Base-by-base conservation (phyloP, 768 basidiomycete genomes). In the Russula sp. region DNA sequence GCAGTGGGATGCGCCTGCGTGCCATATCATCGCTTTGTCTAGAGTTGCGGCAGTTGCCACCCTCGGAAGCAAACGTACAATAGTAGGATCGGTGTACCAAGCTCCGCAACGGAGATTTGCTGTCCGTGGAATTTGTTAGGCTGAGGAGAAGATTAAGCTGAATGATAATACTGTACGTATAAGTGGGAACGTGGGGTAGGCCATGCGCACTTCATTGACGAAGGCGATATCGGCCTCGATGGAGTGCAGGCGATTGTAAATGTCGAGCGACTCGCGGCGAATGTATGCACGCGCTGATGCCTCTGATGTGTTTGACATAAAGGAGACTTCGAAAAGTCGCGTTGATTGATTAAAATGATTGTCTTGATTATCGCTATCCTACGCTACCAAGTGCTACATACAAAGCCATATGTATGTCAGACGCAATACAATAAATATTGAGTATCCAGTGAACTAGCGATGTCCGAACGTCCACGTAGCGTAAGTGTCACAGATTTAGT, bases 31-130 rank as follows among this genome's bases (percentile, higher is more conserved):
- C 57, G 39, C 6, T 45, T n/a, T 45, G 18, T 50, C 40, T 55
- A 64, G 48, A 34, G 57, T 51, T 27, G 22, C 22, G 22, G 22
- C 22, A 27, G 22, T 27, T 58, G 62, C 59, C 35, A 55, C 57
- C 37, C 34, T 13, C n/a, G 9, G 32, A 45, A n/a, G 39, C 14
- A 55, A 40, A 68, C 80, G 69, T 70, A 85, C 86, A 60, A 86
- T 80, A 7, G 68, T 62, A 20, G 93, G 90, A 68, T 93, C 80
- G 6, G 87, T 84, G 72, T 97, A 98, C 95, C 95, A 98, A 7
- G 88, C 88, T 4, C 96, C 96, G 69, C 94, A 97, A 27, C 96
- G 84, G 70, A 94, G 81, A 72, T 98, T 98, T 3, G 96, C 93
- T 90, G 70, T 40, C 60, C 32, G 7, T 57, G 22, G 13, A 47